Evolutionary conservation across 2,329 filamentous ascomycete genomes (phyloP), one percentile per base, ranked within the genome.

Genomic region (Penicillium expansum): DNA sequence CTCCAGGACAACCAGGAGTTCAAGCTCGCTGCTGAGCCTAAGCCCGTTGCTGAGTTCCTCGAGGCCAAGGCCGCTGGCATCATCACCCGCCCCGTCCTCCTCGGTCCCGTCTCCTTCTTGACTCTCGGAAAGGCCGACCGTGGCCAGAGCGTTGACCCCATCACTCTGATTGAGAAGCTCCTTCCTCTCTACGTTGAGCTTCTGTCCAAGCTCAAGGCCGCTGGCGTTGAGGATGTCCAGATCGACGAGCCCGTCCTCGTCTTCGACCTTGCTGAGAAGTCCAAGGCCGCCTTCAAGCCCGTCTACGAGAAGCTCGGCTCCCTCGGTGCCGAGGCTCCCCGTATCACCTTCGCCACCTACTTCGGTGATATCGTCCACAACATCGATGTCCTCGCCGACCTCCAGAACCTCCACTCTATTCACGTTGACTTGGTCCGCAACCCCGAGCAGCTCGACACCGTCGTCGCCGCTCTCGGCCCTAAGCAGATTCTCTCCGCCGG

Each of bases 321-420:
- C 58, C 84, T 92, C 58, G 91, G 90, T 73, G 83, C 82, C 81
- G 88, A 87, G 78, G 89, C 92, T 74, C 93, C 94, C 73, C 88
- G 93, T 77, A 80, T 97, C 58, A 86, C 94, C 71, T 85, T 99
- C 72, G 89, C 94, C 77, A 97, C 94, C 74, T 99, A 97, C 87
- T 99, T 99, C 74, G 94, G 94, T 82, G 94, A 99, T 79, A 92
- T 99, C 67, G 91, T 97, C 71, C 94, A 99, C 89, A 99, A 99
- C 88, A 86, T 97, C 68, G 92, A 97, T 73, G 86, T 91, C 67
- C 79, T 99, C 70, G 85, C 91, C 74, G 85, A 87, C 76, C 76
- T 87, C 63, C 78, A 83, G 67, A 85, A 85, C 71, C 79, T 96
- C 73, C 86, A 95, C 77, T 93, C 84, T 71, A 84, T 99, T 69